Base-by-base conservation (phyloP, 2,329 filamentous ascomycete genomes). In the Acephala macrosclerotiorum region DNA sequence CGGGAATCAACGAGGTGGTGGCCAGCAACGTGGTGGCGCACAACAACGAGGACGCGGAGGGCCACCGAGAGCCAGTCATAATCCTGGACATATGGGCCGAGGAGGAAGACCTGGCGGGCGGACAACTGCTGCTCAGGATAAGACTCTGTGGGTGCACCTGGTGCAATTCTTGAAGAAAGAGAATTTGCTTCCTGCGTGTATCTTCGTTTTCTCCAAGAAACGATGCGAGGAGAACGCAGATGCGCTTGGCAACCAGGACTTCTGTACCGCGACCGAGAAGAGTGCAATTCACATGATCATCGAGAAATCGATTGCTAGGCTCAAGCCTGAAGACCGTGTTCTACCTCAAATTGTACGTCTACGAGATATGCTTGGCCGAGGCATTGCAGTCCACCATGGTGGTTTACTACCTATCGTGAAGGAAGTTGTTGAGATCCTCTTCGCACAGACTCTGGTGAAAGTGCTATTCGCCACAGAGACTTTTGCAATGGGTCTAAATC, bases 151-250 rank as follows among this genome's bases (percentile, higher is more conserved):
- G 96, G 95, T 98, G 40, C 93, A 97, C 75, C 86, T 99, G 45
- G 94, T 99, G 2, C 93, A 97, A 74, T 94, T 93, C 78, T 84
- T 99, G 61, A 92, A 90, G 73, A 97, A 97, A 78, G 88, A 94
- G 60, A 93, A 88, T 58, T 84, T 99, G 3, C 86, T 99, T 3
- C 96, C 96, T 0, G 93, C 92, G 9, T 98, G 95, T 77, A 97
- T 99, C 71, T 99, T 99, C 76, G 95, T 99, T 63, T 99, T 99
- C 79, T 99, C 96, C 2, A 99, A 98, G 81, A 97, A 96, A 79
- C 86, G 96, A 60, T 98, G 96, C 74, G 96, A 99, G 78, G 94
- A 98, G 76, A 99, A 98, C 77, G 96, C 96, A 0, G 93, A 97
- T 76, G 95, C 96, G 0, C 83, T 99, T 25, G 95, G 92, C 68